Percentiles rank a stretch among this genome's conserved stretches.
These are phyloP conservation scores for Ceriops zippeliana DNA, from an alignment of 345 rosid genomes.

Conservation along the genomic window DNA sequence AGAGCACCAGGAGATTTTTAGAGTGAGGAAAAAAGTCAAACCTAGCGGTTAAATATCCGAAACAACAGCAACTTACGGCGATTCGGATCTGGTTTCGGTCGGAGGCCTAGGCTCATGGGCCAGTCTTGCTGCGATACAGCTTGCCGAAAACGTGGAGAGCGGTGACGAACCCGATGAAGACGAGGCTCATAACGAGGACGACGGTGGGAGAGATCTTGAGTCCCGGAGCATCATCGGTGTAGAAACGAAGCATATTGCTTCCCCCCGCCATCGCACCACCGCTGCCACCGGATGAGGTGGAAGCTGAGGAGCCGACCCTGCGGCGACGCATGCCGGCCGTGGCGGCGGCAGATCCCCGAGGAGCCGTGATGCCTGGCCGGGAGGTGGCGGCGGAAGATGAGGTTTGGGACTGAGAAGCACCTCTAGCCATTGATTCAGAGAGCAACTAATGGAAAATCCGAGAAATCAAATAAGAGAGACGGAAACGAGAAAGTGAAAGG, in stretches of 20 bases:
- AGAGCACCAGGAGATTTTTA: neutral
- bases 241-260: slow-evolving; percentile 86
- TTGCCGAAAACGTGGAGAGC: slow-evolving; percentile 93
- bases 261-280: slow-evolving; percentile 36
- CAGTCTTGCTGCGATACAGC: slow-evolving; percentile 66
- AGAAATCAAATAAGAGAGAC: neutral
- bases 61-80: neutral
- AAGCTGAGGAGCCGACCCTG: slow-evolving; percentile 40
- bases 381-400: slow-evolving; percentile 49
- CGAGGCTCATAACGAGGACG: slow-evolving; percentile 87
- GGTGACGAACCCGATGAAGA: slow-evolving; percentile 94
- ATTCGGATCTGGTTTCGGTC: neutral
- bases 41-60: slow-evolving; percentile 17
- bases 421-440: slow-evolving; percentile 62
- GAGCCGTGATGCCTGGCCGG: slow-evolving; percentile 69
- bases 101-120: slow-evolving; percentile 33
- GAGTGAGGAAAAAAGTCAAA: neutral
- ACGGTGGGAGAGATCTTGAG: slow-evolving; percentile 89
- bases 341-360: slow-evolving; percentile 89
- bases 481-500: neutral
- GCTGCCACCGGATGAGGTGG: slow-evolving; percentile 33
- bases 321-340: slow-evolving; percentile 96
- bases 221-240: slow-evolving; percentile 93
- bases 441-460: neutral
- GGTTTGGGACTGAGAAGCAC: slow-evolving; percentile 76